Evolutionary conservation across 345 rosid species (phyloP), one percentile per base, ranked within the genome.

Genomic region (Eucalyptus urophylla): DNA sequence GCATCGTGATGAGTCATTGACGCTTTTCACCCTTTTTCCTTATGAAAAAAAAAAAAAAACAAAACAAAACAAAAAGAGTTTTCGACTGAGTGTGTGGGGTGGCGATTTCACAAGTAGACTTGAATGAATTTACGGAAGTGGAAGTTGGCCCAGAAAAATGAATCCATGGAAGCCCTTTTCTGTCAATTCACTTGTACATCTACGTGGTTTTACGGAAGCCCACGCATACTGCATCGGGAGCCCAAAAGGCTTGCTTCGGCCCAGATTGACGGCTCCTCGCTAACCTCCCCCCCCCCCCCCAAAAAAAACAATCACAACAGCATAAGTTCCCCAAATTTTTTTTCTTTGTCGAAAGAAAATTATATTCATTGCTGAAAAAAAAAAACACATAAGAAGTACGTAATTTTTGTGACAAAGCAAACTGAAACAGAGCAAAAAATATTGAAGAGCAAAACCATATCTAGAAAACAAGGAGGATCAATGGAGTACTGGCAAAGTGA

Each of bases 401-500:
- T 53, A 53, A 53, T 53, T 53, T 53, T 21, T 1, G 5, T 21
- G 58, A 21, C 25, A 19, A 21, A 53, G 58, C 10, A 53, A 53
- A 53, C 58, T 53, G 11, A 21, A 53, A 53, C 0, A 1, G 24
- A 53, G 58, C 11, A 53, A 53, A 53, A 53, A 53, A 53, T 3
- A 53, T 53, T 53, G 24, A 53, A 21, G 58, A 53, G 58, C 58
- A 53, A 53, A 53, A 24, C 58, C 11, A 53, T 8, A 19, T 8
- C 24, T 53, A 53, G 58, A 53, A 53, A 53, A 53, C 25, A 53
- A 53, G 24, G 58, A 53, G 11, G 25, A 53, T 53, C 4, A 19
- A 53, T 0, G 2, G 24, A 53, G 58, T 1, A 53, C 2, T 0
- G 0, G 0, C 58, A 53, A 53, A 53, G 58, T 53, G 25, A 53